phyloP scores from a whole-genome alignment of 371 early-diverging fungal genomes.

The Actinomucor elegans region DNA sequence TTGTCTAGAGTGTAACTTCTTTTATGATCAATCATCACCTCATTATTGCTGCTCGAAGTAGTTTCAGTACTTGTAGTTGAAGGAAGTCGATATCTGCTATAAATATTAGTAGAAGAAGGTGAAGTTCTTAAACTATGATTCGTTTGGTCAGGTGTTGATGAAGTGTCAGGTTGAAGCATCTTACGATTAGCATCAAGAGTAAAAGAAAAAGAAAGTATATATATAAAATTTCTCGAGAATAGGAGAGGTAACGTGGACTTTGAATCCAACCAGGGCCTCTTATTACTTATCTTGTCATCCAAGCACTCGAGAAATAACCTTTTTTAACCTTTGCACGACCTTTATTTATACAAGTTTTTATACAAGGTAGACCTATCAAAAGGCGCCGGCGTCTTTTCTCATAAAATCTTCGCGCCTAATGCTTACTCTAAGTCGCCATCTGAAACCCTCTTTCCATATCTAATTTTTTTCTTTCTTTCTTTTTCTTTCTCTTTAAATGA shows the following conservation, averaged over 20 bases:
- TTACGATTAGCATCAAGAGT: no score
- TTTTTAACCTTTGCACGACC: no score
- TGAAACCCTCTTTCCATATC: no score
- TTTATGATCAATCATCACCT: slow-evolving; percentile 4
- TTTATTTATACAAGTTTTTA: no score
- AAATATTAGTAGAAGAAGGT: slow-evolving; percentile 20
- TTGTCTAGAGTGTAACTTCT: slow-evolving; percentile 16
- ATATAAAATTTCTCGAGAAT: no score
- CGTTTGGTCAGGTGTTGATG: slow-evolving; percentile 4
- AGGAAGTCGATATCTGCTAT: slow-evolving; percentile 21
- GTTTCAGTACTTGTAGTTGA: slow-evolving; percentile 10
- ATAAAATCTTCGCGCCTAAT: no score
- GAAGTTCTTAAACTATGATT: slow-evolving; percentile 4
- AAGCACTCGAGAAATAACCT: no score
- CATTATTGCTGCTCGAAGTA: not conserved
- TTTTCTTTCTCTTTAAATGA: not conserved
- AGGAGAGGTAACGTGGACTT: not conserved
- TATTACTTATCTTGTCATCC: no score
- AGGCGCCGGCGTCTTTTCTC: no score
- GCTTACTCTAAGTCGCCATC: no score
- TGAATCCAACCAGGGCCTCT: no score
- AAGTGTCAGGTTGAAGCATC: not conserved
- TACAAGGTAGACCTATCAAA: no score
- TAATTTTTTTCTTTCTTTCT: not conserved
- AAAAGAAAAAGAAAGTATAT: not conserved